These are phyloP conservation scores for Talaromyces sp. DNA, from an alignment of 2,329 filamentous ascomycete genomes.

Conservation along the genomic window DNA sequence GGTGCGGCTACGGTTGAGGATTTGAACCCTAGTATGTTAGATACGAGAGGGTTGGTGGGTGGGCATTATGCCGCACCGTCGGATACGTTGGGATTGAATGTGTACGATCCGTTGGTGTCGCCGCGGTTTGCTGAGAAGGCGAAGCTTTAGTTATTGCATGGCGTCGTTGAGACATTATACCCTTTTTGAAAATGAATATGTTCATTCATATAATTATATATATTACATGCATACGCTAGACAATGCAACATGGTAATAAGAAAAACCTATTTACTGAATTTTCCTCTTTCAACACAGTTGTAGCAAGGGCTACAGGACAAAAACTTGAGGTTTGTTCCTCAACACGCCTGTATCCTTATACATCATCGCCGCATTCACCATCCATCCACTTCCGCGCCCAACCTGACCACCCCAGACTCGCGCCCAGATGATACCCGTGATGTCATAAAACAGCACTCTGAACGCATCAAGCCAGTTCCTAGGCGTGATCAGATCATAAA, in stretches of 20 bases:
- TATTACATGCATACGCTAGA: constrained; percentile 7
- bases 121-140: constrained; percentile 50
- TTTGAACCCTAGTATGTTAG: constrained; percentile 75
- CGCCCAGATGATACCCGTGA: constrained; percentile 58
- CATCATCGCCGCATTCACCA: constrained; percentile 60
- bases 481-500: constrained; percentile 37
- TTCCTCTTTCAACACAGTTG: neutral
- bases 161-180: neutral
- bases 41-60: constrained; percentile 64
- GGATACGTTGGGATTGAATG: constrained; percentile 58
- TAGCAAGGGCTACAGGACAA: constrained; percentile 26
- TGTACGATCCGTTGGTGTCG: constrained; percentile 54
- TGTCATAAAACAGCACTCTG: constrained; percentile 51
- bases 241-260: neutral
- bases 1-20: constrained; percentile 72
- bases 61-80: constrained; percentile 56
- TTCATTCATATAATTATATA: constrained; percentile 3
- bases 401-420: constrained; percentile 54
- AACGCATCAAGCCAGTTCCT: constrained; percentile 50
- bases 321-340: constrained; percentile 37
- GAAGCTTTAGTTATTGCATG: constrained; percentile 32
- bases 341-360: constrained; percentile 36
- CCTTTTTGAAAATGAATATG: neutral
- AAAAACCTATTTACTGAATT: no score
- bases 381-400: constrained; percentile 42